Evolutionary conservation across 805 yeast species (phyloP), one percentile per base, ranked within the genome.

Genomic region (Pichia rugopelliculosa): DNA sequence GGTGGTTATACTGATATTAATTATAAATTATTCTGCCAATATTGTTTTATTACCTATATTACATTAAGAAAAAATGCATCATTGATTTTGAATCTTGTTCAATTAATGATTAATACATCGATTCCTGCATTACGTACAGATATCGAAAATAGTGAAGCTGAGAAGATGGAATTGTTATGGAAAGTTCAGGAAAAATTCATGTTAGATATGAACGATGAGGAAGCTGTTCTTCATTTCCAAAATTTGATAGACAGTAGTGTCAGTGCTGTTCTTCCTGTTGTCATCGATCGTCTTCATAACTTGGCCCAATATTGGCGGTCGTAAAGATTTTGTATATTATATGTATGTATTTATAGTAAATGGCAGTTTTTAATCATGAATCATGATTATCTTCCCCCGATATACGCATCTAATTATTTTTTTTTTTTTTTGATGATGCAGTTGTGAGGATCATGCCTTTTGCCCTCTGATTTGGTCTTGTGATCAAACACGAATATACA

Each of bases 281-380:
- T 95, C 17, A 93, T 93, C 46, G 99, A 93, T 60, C 79, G 96
- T 53, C 69, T 93, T 45, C 99, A 93, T 64, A 88, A 91, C 66
- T 74, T 93, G 61, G 97, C 99, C 0, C 99, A 93, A 61, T 93
- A 93, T 61, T 95, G 99, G 99, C 71, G 99, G 51, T 89, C 97
- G 0, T 91, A 43, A n/a, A 34, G 7, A 12, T 21, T 11, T 12
- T 27, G 11, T 27, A 27, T 27, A 27, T 3, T 27, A 4, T 27
- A 13, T 27, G n/a, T 12, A 13, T 8, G 6, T 27, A 13, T 27
- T 27, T 13, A 13, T 13, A 27, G n/a, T 27, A 2, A 3, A 27
- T 2, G 13, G 13, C 15, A 27, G n/a, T n/a, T 15, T n/a, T 27
- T 6, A 3, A 12, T 27, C 33, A n/a, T n/a, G n/a, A n/a, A n/a